Base-by-base conservation (phyloP, 352 stramenopile genomes). In the Pythium plurisporium region DNA sequence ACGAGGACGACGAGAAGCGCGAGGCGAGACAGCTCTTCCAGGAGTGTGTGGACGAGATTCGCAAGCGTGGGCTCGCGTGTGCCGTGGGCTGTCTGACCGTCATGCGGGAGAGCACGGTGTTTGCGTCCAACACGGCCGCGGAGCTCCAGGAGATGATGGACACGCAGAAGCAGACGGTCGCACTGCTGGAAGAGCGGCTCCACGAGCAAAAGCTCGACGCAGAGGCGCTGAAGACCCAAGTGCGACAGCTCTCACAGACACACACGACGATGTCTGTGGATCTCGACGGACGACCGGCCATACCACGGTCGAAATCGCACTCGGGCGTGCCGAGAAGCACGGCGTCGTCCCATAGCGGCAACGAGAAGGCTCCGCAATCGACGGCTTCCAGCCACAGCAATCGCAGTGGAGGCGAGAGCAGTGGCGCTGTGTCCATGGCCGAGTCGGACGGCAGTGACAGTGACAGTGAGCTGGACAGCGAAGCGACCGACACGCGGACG, bases 71-170 rank as follows among this genome's bases (percentile, higher is more conserved):
- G 0, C 64, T 89, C 27, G 67, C 62, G 7, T 74, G 63, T 37
- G 82, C 79, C 3, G 36, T 91, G 14, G 76, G 65, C 1, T 90
- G 82, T 48, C 59, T 91, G 0, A 46, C 58, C 8, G 65, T 85
- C 15, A 55, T 89, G 56, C 86, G 86, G n/a, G 76, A 89, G 47
- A 89, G 70, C n/a, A 76, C 81, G 3, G 70, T 89, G 26, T 86
- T 84, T 44, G 76, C 78, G 0, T 87, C 74, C 2, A 86, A 77
- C 36, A 75, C 82, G 5, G 70, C 76, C 0, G 65, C 69, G 7
- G 79, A 90, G 45, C 55, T 87, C 4, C 77, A 90, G 22, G 77
- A 90, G 6, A 67, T 76, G 25, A 71, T 87, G 62, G 56, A 33
- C 10, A 81, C 74, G 34, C 82, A 91, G 55, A 75, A 66, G 15